Evolutionary conservation across 441 rosid species (phyloP).

Genomic region (Euphorbia schlechtendalii): DNA sequence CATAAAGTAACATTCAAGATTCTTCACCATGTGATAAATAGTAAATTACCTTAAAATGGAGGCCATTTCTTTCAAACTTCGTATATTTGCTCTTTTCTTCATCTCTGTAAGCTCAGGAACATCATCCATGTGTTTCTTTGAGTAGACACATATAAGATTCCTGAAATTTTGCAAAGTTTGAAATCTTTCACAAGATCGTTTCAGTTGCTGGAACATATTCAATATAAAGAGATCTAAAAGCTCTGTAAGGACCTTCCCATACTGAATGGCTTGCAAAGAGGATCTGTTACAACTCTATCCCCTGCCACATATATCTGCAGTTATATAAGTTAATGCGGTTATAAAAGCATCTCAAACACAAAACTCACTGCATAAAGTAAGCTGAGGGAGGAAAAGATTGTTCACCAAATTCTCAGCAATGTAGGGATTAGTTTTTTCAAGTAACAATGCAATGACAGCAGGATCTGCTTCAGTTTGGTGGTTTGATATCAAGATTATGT

Average conservation of each 20-base stretch:
- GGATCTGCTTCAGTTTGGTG: slow-evolving; percentile 99
- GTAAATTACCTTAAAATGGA: slow-evolving; percentile 59
- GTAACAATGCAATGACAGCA: slow-evolving; percentile 76
- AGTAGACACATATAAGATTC: slow-evolving; percentile 94
- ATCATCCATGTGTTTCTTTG: slow-evolving; percentile 92
- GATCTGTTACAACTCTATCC: slow-evolving; percentile 93
- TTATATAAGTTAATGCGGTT: slow-evolving; percentile 19
- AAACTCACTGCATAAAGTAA: slow-evolving; percentile 14
- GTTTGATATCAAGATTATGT: slow-evolving; percentile 79
- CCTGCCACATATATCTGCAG: slow-evolving; percentile 88
- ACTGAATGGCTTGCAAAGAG: slow-evolving; percentile 98
- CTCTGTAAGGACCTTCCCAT: slow-evolving; percentile 74
- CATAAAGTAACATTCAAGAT: background rate
- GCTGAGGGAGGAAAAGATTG: slow-evolving; percentile 19
- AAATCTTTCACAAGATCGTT: slow-evolving; percentile 20
- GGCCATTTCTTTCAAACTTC: slow-evolving; percentile 96
- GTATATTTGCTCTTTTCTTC: slow-evolving; percentile 85
- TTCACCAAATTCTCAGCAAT: slow-evolving; percentile 75
- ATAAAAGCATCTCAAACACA: slow-evolving; percentile 20
- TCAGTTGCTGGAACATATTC: slow-evolving; percentile 19
- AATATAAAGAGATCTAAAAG: slow-evolving; percentile 19
- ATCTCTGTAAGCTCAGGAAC: slow-evolving; percentile 78
- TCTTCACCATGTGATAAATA: background rate
- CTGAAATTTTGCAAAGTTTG: slow-evolving; percentile 31
- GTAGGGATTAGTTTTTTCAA: slow-evolving; percentile 63